Percentiles rank a stretch among this genome's conserved stretches.
Evolutionary conservation across 2,329 filamentous ascomycete species (phyloP).

Genomic region (Stemphylium beticola): DNA sequence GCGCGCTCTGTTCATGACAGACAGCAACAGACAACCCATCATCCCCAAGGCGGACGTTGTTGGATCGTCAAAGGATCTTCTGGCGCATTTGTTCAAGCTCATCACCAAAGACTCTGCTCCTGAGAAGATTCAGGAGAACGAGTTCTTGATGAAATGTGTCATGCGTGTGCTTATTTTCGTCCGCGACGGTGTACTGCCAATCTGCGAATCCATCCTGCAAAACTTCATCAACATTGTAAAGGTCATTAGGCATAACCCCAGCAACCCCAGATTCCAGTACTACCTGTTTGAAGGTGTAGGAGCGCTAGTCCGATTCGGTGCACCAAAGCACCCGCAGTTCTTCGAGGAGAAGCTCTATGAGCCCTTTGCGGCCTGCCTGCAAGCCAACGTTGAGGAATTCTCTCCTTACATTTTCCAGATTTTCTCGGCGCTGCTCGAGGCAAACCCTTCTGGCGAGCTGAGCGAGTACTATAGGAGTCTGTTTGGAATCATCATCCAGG

Average conservation of each 20-base stretch:
- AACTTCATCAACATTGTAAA: conserved; percentile 89
- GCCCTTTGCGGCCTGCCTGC: conserved; percentile 80
- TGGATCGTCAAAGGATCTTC: conserved; percentile 81
- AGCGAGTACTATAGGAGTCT: conserved; percentile 82
- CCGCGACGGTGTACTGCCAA: conserved; percentile 76
- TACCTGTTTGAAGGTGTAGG: conserved; percentile 96
- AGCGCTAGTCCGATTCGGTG: conserved; percentile 81
- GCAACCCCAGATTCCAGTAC: conserved; percentile 98
- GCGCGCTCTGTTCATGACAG: conserved; percentile 82
- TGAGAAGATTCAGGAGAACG: conserved; percentile 96
- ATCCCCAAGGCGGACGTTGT: conserved; percentile 81
- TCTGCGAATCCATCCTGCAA: conserved; percentile 78
- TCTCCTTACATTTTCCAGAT: conserved; percentile 96
- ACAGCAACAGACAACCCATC: conserved; percentile 75
- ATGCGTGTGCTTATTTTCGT: conserved; percentile 98
- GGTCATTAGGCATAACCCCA: conserved; percentile 92
- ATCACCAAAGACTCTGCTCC: conserved; percentile 85
- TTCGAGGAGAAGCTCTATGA: conserved; percentile 83
- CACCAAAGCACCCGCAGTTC: conserved; percentile 69
- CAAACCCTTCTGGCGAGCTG: conserved; percentile 78
- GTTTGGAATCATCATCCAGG: conserved; percentile 77
- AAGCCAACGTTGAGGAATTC: conserved; percentile 89
- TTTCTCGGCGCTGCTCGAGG: conserved; percentile 86
- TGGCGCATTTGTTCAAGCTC: conserved; percentile 88
- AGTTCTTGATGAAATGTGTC: conserved; percentile 97